Evolutionary conservation across 768 basidiomycete genomes (phyloP), one percentile per base, ranked within the genome.

Genomic region (Russula griseocarnosa): DNA sequence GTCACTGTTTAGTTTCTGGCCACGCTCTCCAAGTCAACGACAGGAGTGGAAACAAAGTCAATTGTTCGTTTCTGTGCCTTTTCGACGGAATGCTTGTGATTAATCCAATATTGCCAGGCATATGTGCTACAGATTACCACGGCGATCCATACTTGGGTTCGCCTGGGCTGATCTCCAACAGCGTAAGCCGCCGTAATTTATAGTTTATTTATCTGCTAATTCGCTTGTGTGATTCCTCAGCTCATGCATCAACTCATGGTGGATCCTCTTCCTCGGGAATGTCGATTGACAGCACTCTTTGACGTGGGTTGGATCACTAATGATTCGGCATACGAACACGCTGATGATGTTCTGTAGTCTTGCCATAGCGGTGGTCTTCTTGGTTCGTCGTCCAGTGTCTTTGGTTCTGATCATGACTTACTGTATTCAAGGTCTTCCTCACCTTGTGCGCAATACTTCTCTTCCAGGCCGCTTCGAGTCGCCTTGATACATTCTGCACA

Each of bases 281-380:
- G 62, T 58, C 62, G 62, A 16, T 30, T 63, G 55, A 63, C 62
- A 16, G 56, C 56, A 2, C 8, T 63, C 8, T 42, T 52, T 4
- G 62, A 63, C 8, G 62, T 63, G 32, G 52, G 61, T 20, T 6
- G 13, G 40, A 16, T 58, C 24, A 3, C 10, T 16, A 3, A 5
- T 18, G 16, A 50, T 26, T 16, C 7, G 26, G 7, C 28, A 3
- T 40, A 7, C 5, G 16, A 26, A 4, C 30, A 26, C 22, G n/a
- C 20, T 55, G 7, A 42, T 16, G 18, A 38, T 24, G 16, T 6
- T 11, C 30, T 36, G 26, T 7, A 63, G 62, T 58, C 38, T 11
- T 58, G 62, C 5, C 49, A 63, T 28, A 58, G 50, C 1, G 62
- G 50, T 2, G 58, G 55, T 4, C 49, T 63, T 13, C 50, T 63